phyloP scores from a whole-genome alignment of 768 basidiomycete genomes.

The Daedalea quercina region DNA sequence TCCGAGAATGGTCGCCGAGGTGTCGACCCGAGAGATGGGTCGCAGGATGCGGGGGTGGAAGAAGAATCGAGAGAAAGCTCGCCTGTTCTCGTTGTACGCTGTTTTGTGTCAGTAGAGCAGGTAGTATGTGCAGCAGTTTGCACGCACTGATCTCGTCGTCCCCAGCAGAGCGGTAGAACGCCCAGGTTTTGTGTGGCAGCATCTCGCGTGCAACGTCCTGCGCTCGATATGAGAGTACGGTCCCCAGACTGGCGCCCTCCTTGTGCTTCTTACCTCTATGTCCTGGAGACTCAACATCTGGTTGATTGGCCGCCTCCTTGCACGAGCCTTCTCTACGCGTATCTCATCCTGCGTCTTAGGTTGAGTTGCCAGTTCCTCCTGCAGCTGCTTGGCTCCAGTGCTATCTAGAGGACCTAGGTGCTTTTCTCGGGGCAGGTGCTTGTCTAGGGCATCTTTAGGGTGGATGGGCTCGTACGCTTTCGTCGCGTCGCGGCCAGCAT shows the following conservation, averaged over 20 bases:
- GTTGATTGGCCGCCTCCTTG: constrained; percentile 55
- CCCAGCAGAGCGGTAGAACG: constrained; percentile 81
- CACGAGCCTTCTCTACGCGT: constrained; percentile 54
- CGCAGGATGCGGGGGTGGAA: constrained; percentile 80
- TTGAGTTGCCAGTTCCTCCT: constrained; percentile 45
- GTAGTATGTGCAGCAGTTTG: background rate
- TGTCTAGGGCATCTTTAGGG: constrained; percentile 71
- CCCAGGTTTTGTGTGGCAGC: constrained; percentile 66
- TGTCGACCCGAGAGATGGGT: constrained; percentile 53
- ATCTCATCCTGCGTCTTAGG: constrained; percentile 62
- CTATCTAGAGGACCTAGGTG: constrained; percentile 63
- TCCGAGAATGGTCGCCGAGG: constrained; percentile 70
- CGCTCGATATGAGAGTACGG: background rate
- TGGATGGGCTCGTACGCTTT: constrained; percentile 76
- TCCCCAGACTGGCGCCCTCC: background rate
- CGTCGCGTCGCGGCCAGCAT: constrained; percentile 82
- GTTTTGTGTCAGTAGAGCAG: constrained; percentile 4
- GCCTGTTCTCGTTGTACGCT: constrained; percentile 66
- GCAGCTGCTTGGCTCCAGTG: constrained; percentile 36
- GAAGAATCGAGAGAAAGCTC: constrained; percentile 78
- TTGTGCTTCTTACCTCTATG: constrained; percentile 55
- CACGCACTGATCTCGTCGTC: constrained; percentile 77
- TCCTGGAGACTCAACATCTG: constrained; percentile 73
- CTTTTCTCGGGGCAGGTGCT: constrained; percentile 60
- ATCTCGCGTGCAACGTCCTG: constrained; percentile 68